Conservation (phyloP, 176 grass and related monocot species). For the maize (Zea mays) region DNA sequence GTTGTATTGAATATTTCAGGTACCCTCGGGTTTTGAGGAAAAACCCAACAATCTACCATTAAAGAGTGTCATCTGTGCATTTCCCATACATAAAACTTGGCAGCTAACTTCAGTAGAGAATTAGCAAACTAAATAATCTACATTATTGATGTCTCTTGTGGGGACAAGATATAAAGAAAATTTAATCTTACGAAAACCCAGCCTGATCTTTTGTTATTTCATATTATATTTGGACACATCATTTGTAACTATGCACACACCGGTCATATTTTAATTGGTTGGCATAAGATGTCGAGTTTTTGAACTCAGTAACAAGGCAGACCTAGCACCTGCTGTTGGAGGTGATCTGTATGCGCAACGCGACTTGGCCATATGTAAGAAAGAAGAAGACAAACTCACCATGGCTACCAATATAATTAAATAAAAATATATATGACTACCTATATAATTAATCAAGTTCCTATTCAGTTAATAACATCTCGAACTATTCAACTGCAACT, state of each 20-base stretch:
- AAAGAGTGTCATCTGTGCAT: background rate
- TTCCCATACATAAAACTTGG: constrained; percentile 82
- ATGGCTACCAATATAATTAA: no score
- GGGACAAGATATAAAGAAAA: constrained; percentile 97
- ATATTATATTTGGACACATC: background rate
- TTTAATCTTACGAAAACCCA: constrained; percentile 91
- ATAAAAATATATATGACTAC: no score
- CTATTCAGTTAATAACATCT: no score
- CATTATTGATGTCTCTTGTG: no score
- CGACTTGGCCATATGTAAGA: no score
- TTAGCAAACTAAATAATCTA: constrained; percentile 98
- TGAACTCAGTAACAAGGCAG: constrained; percentile 78
- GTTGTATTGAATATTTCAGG: background rate
- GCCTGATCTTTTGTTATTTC: constrained; percentile 78
- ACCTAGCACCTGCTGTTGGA: constrained; percentile 79
- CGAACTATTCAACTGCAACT: no score
- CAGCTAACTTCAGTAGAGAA: constrained; percentile 98
- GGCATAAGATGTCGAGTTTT: background rate
- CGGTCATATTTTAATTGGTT: background rate
- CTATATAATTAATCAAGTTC: no score
- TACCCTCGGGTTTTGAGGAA: background rate
- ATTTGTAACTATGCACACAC: background rate
- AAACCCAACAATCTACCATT: background rate
- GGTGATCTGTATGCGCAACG: constrained; percentile 73
- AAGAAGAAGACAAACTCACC: no score